Percentiles rank a stretch among this genome's conserved stretches.
These are phyloP conservation scores for Phylloporus sp. DNA, from an alignment of 768 basidiomycete genomes.

Conservation along the genomic window DNA sequence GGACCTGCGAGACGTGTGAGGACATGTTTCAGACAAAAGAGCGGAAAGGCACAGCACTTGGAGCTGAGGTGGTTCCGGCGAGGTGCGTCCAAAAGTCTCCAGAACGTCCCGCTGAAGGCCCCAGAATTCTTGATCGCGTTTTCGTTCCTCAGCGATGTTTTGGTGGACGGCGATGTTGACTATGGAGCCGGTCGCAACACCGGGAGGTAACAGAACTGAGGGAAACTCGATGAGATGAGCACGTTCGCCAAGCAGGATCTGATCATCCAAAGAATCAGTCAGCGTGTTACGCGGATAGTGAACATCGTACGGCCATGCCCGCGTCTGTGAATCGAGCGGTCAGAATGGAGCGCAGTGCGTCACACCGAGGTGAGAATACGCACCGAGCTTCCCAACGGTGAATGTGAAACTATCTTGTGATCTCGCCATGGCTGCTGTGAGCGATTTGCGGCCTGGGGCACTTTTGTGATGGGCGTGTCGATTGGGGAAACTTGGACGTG, in stretches of 20 bases:
- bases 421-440: conserved; percentile 27
- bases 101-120: conserved; percentile 77
- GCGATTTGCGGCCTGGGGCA: conserved; percentile 2
- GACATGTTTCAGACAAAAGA: background rate
- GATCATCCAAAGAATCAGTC: background rate
- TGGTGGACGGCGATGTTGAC: conserved; percentile 95
- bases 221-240: conserved; percentile 98
- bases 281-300: background rate
- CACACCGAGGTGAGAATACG: conserved; percentile 23
- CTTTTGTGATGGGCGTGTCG: conserved; percentile 3
- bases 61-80: conserved; percentile 71
- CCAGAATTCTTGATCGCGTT: conserved; percentile 80
- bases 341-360: conserved; percentile 5
- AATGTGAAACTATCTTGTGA: conserved; percentile 75
- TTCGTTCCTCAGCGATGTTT: conserved; percentile 78
- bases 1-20: conserved; percentile 46
- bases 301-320: conserved; percentile 76
- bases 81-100: conserved; percentile 58
- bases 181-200: conserved; percentile 89
- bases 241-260: conserved; percentile 90
- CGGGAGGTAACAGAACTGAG: conserved; percentile 88
- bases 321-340: conserved; percentile 55
- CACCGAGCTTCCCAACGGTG: conserved; percentile 93
- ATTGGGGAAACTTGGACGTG: background rate
- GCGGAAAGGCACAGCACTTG: conserved; percentile 45